Evolutionary conservation across 805 yeast genomes (phyloP), one percentile per base, ranked within the genome.

Genomic region (Nakazawaea sp.): DNA sequence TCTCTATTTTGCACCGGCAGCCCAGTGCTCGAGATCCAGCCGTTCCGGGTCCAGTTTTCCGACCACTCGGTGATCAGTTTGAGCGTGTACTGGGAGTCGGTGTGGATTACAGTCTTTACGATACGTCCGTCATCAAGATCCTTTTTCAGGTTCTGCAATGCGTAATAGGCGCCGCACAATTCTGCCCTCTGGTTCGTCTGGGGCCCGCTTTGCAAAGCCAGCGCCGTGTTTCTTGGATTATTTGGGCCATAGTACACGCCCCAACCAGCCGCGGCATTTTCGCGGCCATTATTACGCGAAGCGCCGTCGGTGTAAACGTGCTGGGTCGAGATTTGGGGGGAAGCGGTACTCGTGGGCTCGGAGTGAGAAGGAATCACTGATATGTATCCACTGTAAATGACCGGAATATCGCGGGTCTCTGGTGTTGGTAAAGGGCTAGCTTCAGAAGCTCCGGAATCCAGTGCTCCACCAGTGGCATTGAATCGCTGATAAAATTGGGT

Each of bases 101-200:
- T 69, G 26, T 61, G 55, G 12, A 88, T 21, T 10, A 7, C 10
- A 21, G 7, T 7, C 10, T 21, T 21, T 10, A 43, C 47, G 2
- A 48, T 42, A 1, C 34, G 32, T 18, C 51, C 45, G 9, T 43
- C 34, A 3, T 49, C 45, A 38, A 66, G 52, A 18, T 64, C 70
- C 2, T 42, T 19, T 1, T 44, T 33, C 13, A 79, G 64, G 5
- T 50, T 46, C 5, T 53, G 52, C 41, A 83, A 51, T 0, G 92
- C 94, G 24, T 63, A 64, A 4, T 59, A 51, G 15, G 83, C 66
- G 0, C 95, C 96, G 11, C 61, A 54, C 9, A 88, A 67, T 56
- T 89, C 97, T 1, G 95, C 92, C 28, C 85, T 59, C 45, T 84
- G 88, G 48, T 87, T 88, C 1, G 95, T 85, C 24, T 79, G 87